Conservation (phyloP, 2,329 filamentous ascomycete genomes). For the Penicillium janthinellum region DNA sequence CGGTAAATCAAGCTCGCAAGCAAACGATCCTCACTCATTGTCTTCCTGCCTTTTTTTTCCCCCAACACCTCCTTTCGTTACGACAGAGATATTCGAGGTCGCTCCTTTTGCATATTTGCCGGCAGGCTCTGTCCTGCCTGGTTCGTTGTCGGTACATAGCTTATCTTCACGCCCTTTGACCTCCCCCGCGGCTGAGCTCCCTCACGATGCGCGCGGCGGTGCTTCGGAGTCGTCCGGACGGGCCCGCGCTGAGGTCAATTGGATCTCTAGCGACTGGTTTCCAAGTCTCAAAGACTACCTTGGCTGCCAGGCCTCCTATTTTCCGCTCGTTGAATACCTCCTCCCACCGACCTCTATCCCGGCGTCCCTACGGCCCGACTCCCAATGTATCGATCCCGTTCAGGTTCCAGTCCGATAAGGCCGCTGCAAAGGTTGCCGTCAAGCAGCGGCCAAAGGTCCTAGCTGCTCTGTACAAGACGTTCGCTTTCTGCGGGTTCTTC, state of each 20-base stretch:
- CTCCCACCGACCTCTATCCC: constrained; percentile 17
- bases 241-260: constrained; percentile 31
- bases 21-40: not conserved
- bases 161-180: constrained; percentile 15
- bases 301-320: constrained; percentile 15
- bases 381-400: constrained; percentile 31
- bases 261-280: constrained; percentile 25
- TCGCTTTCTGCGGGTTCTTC: constrained; percentile 74
- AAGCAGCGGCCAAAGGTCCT: constrained; percentile 37
- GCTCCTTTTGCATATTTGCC: constrained; percentile 9
- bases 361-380: constrained; percentile 12
- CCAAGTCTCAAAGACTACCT: constrained; percentile 17
- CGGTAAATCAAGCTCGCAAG: not conserved
- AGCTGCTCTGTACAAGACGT: constrained; percentile 66
- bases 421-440: constrained; percentile 24
- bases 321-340: constrained; percentile 27
- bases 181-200: constrained; percentile 11
- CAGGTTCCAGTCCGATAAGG: constrained; percentile 36
- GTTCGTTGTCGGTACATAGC: constrained; percentile 5
- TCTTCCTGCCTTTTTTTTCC: not conserved
- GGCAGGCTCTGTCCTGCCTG: constrained; percentile 12
- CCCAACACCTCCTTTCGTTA: constrained; percentile 8
- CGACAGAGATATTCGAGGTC: not conserved
- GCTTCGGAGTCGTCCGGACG: constrained; percentile 33
- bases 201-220: constrained; percentile 37